Conservation (phyloP, 208 protist species). For the Herpetomonas tarakana region DNA sequence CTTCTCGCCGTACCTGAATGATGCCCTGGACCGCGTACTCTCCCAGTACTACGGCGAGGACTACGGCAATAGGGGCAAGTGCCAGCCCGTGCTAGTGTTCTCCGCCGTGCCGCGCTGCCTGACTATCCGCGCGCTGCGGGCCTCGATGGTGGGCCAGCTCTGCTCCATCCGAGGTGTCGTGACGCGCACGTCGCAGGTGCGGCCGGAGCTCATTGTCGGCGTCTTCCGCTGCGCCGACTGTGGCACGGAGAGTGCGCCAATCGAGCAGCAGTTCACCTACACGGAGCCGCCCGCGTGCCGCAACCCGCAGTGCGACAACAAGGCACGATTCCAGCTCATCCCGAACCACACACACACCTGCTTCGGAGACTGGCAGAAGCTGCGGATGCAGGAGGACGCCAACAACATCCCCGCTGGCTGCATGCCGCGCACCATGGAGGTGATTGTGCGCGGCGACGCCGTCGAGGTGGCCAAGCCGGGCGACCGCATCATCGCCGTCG, state of each 20-base stretch:
- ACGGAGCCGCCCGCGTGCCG: constrained; percentile 94
- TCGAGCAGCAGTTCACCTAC: constrained; percentile 99
- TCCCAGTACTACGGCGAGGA: constrained; percentile 81
- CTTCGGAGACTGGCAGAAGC: constrained; percentile 99
- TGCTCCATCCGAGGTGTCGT: constrained; percentile 97
- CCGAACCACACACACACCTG: constrained; percentile 73
- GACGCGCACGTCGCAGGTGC: constrained; percentile 97
- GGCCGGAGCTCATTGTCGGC: constrained; percentile 97
- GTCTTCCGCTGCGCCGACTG: constrained; percentile 98
- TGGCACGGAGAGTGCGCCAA: constrained; percentile 69
- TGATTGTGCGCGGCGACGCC: constrained; percentile 96
- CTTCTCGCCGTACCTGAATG: constrained; percentile 70
- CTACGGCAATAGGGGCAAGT: constrained; percentile 72
- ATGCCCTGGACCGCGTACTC: constrained; percentile 71
- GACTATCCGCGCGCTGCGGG: constrained; percentile 94
- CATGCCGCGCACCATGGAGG: constrained; percentile 97
- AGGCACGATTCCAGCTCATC: constrained; percentile 84
- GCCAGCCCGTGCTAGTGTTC: constrained; percentile 77
- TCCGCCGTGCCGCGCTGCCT: constrained; percentile 70
- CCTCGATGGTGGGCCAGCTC: constrained; percentile 93
- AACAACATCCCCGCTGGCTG: constrained; percentile 95
- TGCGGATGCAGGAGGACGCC: constrained; percentile 96
- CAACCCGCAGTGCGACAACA: constrained; percentile 92
- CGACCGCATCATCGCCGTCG: constrained; percentile 95
- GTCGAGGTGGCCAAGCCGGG: constrained; percentile 99